phyloP scores from a whole-genome alignment of 495 filamentous ascomycete species.

The Hyphodiscus hymeniophilus region DNA sequence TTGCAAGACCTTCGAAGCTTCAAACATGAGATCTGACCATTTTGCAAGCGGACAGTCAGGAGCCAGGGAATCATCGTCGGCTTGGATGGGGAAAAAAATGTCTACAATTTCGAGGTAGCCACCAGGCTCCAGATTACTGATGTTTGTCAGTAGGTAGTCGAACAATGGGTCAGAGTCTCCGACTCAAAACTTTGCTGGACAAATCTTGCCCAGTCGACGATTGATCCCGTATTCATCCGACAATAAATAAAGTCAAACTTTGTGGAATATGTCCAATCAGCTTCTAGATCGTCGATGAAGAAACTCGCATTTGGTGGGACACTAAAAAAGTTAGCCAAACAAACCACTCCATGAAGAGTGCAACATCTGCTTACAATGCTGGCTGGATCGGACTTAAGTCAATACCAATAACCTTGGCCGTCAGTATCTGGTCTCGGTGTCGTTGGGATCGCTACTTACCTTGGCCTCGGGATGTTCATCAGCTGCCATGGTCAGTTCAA shows the following conservation, averaged over 20 bases:
- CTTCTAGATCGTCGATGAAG: constrained; percentile 24
- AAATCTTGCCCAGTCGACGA: neutral
- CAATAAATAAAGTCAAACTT: constrained; percentile 25
- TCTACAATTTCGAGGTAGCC: constrained; percentile 24
- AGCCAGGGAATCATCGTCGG: constrained; percentile 1
- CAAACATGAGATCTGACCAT: no score
- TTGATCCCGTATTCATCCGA: constrained; percentile 1
- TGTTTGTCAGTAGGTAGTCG: no score
- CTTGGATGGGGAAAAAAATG: neutral
- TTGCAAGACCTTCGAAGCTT: no score
- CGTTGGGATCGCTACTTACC: no score
- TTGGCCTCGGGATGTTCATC: constrained; percentile 10
- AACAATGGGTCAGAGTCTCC: no score
- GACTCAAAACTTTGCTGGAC: constrained; percentile 3
- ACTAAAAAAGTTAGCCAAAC: neutral
- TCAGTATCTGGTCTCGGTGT: neutral
- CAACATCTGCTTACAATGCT: constrained; percentile 1
- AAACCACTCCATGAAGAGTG: no score
- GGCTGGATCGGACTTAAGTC: constrained; percentile 28
- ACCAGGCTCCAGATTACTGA: no score
- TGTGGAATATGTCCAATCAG: constrained; percentile 22
- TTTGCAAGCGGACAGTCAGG: no score
- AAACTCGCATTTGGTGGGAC: constrained; percentile 24
- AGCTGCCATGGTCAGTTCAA: neutral
- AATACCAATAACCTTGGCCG: constrained; percentile 27